These are phyloP conservation scores for Cladophialophora immunda DNA, from an alignment of 2,329 filamentous ascomycete genomes.

Conservation along the genomic window DNA sequence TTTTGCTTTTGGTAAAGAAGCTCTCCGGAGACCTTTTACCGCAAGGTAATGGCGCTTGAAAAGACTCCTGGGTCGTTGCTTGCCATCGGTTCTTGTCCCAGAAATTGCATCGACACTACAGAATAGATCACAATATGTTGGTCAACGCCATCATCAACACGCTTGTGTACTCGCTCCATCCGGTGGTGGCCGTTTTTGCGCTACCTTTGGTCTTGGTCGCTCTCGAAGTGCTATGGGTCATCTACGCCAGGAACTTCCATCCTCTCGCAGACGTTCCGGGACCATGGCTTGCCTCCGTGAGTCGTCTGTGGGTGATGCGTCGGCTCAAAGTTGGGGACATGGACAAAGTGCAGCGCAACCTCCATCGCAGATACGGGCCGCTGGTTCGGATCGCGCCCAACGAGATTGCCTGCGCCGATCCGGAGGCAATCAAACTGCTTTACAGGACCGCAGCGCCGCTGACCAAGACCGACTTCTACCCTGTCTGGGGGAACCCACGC, in stretches of 20 bases:
- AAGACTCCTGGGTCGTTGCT: no score
- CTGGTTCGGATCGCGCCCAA: slow-evolving; percentile 52
- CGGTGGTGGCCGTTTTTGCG: background rate
- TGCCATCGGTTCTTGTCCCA: background rate
- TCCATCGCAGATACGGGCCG: slow-evolving; percentile 34
- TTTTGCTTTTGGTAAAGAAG: no score
- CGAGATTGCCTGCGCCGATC: slow-evolving; percentile 43
- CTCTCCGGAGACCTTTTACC: no score
- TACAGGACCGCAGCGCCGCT: slow-evolving; percentile 38
- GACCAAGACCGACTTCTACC: slow-evolving; percentile 44
- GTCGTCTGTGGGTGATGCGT: slow-evolving; percentile 42
- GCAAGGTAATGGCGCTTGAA: no score
- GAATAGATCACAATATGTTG: background rate
- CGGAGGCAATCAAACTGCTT: slow-evolving; percentile 41
- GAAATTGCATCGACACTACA: no score
- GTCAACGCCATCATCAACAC: background rate
- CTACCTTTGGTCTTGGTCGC: background rate
- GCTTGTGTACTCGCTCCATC: background rate
- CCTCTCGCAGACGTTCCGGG: slow-evolving; percentile 44
- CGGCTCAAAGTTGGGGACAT: slow-evolving; percentile 39
- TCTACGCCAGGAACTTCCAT: slow-evolving; percentile 43
- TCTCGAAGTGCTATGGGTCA: slow-evolving; percentile 37
- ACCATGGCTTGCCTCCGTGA: slow-evolving; percentile 44
- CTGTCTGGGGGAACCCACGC: slow-evolving; percentile 37
- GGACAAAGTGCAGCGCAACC: slow-evolving; percentile 38